Conservation (phyloP, 768 basidiomycete genomes). For the Amanita rimosa region DNA sequence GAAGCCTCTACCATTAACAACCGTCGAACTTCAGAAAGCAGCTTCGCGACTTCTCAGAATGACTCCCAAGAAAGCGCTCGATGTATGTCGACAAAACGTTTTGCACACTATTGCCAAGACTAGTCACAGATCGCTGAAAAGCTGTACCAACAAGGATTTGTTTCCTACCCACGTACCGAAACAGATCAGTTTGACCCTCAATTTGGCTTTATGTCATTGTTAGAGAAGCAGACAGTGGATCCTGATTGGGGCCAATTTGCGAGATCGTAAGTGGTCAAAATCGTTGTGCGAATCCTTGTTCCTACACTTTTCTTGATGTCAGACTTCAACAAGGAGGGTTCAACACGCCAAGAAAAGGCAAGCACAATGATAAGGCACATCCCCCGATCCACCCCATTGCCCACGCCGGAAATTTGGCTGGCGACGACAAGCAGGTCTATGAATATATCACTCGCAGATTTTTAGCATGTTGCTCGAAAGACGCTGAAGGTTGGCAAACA, state of each 20-base stretch:
- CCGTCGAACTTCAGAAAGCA: conserved; percentile 93
- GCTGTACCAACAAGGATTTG: conserved; percentile 89
- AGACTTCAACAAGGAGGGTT: conserved; percentile 74
- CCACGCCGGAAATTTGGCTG: conserved; percentile 64
- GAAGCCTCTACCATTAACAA: conserved; percentile 94
- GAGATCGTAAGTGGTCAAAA: conserved; percentile 35
- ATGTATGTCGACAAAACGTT: conserved; percentile 41
- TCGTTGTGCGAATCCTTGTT: not conserved
- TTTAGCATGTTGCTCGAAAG: conserved; percentile 87
- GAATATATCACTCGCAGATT: conserved; percentile 90
- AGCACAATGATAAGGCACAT: conserved; percentile 97
- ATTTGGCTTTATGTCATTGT: conserved; percentile 83
- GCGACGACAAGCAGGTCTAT: conserved; percentile 89
- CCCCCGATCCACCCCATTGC: conserved; percentile 98
- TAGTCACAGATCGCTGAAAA: conserved; percentile 71
- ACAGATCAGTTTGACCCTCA: conserved; percentile 94
- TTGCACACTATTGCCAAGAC: not conserved
- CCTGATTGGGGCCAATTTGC: conserved; percentile 83
- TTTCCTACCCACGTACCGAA: conserved; percentile 96
- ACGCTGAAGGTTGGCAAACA: conserved; percentile 86
- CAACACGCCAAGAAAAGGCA: conserved; percentile 68
- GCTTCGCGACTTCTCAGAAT: conserved; percentile 85
- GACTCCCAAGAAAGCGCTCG: conserved; percentile 84
- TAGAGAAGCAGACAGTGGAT: conserved; percentile 80
- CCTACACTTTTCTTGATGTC: not conserved